Conservation (phyloP, 108 stramenopile species). For the Discostella stelligeroides region DNA sequence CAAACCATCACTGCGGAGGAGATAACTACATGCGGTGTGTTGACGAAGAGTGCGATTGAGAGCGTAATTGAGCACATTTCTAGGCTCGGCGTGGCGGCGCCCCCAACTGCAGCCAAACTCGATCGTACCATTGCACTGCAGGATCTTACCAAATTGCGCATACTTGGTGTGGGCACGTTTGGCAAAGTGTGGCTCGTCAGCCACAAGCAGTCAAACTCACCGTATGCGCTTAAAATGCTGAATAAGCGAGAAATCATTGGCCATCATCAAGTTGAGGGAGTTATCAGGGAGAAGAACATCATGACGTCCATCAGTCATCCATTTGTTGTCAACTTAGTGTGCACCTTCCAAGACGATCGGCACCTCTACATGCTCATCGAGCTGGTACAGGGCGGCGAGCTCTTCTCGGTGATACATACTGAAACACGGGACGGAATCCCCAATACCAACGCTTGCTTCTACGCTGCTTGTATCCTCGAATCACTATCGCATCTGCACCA, state of each 20-base stretch:
- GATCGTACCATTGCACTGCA: constrained; percentile 66
- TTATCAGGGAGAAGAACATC: constrained; percentile 91
- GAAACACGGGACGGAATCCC: constrained; percentile 91
- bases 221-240: constrained; percentile 92
- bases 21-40: constrained; percentile 70
- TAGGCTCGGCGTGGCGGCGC: constrained; percentile 64
- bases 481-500: constrained; percentile 73
- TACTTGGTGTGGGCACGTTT: constrained; percentile 98
- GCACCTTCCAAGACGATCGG: constrained; percentile 89
- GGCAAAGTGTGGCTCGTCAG: constrained; percentile 98
- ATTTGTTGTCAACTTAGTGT: constrained; percentile 91
- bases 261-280: constrained; percentile 96
- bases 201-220: constrained; percentile 77
- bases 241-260: constrained; percentile 96
- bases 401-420: constrained; percentile 93
- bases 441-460: constrained; percentile 86
- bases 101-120: constrained; percentile 46
- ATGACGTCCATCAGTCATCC: constrained; percentile 92
- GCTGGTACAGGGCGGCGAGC: constrained; percentile 92
- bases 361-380: constrained; percentile 92
- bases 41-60: constrained; percentile 71
- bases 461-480: constrained; percentile 82
- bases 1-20: constrained; percentile 77
- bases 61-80: constrained; percentile 74
- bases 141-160: constrained; percentile 86